These are phyloP conservation scores for Endocalyx cinctus DNA, from an alignment of 2,329 filamentous ascomycete species.

Conservation along the genomic window DNA sequence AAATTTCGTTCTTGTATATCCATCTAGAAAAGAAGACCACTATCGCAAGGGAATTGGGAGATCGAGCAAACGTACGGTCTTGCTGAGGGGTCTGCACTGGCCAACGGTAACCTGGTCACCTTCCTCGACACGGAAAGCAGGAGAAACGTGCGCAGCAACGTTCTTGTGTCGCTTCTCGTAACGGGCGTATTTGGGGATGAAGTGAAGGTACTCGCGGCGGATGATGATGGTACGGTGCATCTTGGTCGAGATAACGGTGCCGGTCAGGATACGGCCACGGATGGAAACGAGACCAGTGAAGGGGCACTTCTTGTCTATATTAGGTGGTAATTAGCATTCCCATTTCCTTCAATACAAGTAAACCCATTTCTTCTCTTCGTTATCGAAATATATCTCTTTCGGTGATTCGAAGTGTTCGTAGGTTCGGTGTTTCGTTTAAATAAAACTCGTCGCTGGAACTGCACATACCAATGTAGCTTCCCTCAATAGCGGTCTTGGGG, in stretches of 20 bases:
- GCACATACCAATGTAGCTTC: slow-evolving; percentile 94
- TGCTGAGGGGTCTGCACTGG: slow-evolving; percentile 98
- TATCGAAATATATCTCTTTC: too few species aligned
- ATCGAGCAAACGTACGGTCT: slow-evolving; percentile 74
- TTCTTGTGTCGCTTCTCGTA: slow-evolving; percentile 99
- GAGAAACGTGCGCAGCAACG: slow-evolving; percentile 96
- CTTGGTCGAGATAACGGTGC: slow-evolving; percentile 99
- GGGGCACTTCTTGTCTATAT: slow-evolving; percentile 98
- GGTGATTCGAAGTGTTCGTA: too few species aligned
- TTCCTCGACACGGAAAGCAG: slow-evolving; percentile 99
- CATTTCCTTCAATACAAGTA: not conserved
- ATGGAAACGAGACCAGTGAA: slow-evolving; percentile 99
- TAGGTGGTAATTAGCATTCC: slow-evolving; percentile 11
- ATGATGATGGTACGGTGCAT: slow-evolving; percentile 99
- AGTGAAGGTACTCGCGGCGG: slow-evolving; percentile 99
- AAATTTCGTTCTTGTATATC: too few species aligned
- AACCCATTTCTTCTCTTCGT: too few species aligned
- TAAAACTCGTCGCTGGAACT: too few species aligned
- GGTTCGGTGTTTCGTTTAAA: too few species aligned
- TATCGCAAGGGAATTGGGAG: not conserved
- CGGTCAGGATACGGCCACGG: slow-evolving; percentile 99
- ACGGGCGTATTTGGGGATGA: slow-evolving; percentile 98
- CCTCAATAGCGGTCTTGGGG: slow-evolving; percentile 97
- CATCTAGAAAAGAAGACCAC: too few species aligned
- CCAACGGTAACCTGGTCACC: slow-evolving; percentile 99